Evolutionary conservation across 2,329 filamentous ascomycete genomes (phyloP).

Genomic region (Trichoderma arundinaceum): DNA sequence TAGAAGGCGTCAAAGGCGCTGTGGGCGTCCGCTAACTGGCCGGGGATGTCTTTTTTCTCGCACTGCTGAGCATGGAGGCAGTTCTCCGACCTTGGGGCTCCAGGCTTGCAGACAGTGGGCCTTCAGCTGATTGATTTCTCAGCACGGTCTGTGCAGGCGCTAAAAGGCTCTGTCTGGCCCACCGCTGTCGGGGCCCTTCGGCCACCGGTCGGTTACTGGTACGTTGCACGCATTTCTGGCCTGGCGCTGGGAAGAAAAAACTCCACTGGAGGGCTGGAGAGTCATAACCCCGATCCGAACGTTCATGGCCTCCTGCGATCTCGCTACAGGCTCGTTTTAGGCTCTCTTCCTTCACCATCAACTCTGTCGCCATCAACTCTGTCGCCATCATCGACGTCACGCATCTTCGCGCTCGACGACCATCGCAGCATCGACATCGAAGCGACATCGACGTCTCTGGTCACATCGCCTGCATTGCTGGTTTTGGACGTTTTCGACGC

Average conservation of each 20-base stretch:
- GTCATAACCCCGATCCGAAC: constrained; percentile 29
- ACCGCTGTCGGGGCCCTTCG: constrained; percentile 23
- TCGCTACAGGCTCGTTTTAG: background rate
- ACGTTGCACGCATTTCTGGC: constrained; percentile 26
- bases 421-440: background rate
- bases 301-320: constrained; percentile 23
- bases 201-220: constrained; percentile 28
- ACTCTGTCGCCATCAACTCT: background rate
- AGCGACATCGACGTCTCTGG: background rate
- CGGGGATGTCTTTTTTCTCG: too few species aligned
- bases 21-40: background rate
- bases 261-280: constrained; percentile 29
- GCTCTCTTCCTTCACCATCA: constrained; percentile 10
- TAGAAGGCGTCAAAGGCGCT: constrained; percentile 20
- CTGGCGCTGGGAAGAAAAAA: background rate
- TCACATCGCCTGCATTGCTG: background rate
- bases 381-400: constrained; percentile 17
- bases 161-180: constrained; percentile 24
- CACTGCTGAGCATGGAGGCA: too few species aligned
- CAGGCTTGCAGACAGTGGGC: constrained; percentile 8
- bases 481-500: background rate
- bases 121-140: constrained; percentile 31
- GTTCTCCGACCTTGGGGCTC: background rate
- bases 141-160: constrained; percentile 26
- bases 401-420: background rate